phyloP scores from a whole-genome alignment of 2,329 filamentous ascomycete species.

The Colletotrichum liaoningense region DNA sequence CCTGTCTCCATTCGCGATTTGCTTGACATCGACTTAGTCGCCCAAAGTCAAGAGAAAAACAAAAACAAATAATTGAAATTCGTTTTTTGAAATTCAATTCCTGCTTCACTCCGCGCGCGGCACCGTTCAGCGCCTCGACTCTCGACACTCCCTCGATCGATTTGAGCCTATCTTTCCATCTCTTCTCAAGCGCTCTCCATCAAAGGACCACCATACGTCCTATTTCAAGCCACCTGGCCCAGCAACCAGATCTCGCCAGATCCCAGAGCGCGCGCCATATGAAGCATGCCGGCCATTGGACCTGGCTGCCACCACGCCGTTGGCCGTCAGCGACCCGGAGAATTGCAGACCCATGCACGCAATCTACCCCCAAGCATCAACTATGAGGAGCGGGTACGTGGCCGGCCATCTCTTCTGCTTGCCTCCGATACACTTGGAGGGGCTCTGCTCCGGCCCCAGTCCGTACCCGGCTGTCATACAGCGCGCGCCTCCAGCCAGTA shows the following conservation, averaged over 20 bases:
- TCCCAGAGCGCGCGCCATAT: constrained; percentile 34
- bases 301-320: constrained; percentile 4
- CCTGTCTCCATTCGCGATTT: constrained; percentile 15
- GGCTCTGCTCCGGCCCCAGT: neutral
- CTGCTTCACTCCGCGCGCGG: constrained; percentile 35
- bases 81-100: neutral
- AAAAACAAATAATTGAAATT: neutral
- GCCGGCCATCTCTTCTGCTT: neutral
- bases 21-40: neutral
- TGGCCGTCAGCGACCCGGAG: constrained; percentile 27
- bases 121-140: constrained; percentile 30
- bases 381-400: neutral
- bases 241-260: neutral
- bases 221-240: constrained; percentile 16
- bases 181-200: constrained; percentile 27
- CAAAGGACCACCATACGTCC: neutral
- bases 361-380: neutral
- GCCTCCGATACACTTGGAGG: constrained; percentile 8
- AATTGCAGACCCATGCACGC: constrained; percentile 19
- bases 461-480: constrained; percentile 5
- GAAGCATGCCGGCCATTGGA: constrained; percentile 25
- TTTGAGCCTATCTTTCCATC: constrained; percentile 22
- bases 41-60: neutral
- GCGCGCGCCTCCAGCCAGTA: constrained; percentile 31
- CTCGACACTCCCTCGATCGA: constrained; percentile 15